phyloP scores from a whole-genome alignment of 2,329 filamentous ascomycete genomes.

The Microsporum audouinii region DNA sequence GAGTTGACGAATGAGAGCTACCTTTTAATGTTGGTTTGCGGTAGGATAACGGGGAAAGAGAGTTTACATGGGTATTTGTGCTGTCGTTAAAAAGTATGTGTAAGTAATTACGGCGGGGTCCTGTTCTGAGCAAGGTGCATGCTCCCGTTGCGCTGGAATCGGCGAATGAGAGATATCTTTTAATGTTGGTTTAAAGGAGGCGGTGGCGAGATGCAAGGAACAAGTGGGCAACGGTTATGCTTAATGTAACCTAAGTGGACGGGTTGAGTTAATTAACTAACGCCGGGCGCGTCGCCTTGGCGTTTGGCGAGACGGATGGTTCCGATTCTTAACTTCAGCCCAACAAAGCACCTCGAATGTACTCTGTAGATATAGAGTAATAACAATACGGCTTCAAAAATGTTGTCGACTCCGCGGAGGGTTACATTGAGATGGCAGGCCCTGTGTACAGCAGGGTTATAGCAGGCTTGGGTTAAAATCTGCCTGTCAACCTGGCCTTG shows the following conservation, averaged over 20 bases:
- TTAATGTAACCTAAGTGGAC: background rate
- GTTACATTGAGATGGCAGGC: background rate
- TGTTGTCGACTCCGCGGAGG: background rate
- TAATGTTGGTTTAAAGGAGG: background rate
- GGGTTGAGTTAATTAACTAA: background rate
- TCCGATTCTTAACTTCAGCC: no score
- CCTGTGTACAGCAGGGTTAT: background rate
- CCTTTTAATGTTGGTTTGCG: background rate
- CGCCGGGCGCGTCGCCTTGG: background rate
- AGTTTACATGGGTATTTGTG: no score
- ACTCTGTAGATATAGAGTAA: no score
- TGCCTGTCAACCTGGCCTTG: background rate
- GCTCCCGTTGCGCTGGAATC: background rate
- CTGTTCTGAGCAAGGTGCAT: no score
- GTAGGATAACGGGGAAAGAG: no score
- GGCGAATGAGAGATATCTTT: background rate
- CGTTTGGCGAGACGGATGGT: background rate
- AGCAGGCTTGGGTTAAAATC: background rate
- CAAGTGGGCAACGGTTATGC: no score
- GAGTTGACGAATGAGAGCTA: background rate
- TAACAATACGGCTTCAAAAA: no score
- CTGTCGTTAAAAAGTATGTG: no score
- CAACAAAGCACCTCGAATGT: no score
- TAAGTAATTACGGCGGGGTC: no score
- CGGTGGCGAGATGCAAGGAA: background rate